Evolutionary conservation across 306 rosid genomes (phyloP), one percentile per base, ranked within the genome.

Genomic region (Glycyrrhiza uralensis): DNA sequence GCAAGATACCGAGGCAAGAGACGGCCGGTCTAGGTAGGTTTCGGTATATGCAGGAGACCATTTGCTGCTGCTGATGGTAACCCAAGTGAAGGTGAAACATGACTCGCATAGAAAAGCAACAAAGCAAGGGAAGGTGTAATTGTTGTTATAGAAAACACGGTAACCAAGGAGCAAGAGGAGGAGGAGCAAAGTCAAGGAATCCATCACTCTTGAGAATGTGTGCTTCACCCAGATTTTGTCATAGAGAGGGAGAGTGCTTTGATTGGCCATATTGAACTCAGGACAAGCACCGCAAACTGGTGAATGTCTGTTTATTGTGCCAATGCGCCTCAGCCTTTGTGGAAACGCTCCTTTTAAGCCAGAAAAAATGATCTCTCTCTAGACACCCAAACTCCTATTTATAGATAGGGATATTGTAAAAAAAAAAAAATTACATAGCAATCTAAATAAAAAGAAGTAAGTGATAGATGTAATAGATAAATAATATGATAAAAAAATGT

Each of bases 81-180:
- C 0, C 89, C 84, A 81, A 2, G 41, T 20, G 83, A 79, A 70
- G 66, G 92, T 44, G 81, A 92, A 92, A 83, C 87, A 89, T 0
- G 76, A 75, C 67, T 89, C 96, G 36, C 87, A 92, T 1, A 86
- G 7, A 23, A 89, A 81, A 59, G 97, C 96, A 7, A 83, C 69
- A 4, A 84, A 59, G 61, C 83, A 84, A 24, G 86, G 68, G 71
- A 76, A 54, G 14, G 76, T 84, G 50, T 72, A 79, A 79, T 10
- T 22, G 6, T 7, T 7, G 28, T 54, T 12, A 5, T 77, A 64
- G 33, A 49, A 72, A 4, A 84, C 12, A 13, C 93, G 87, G 66
- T 86, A 74, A 15, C 9, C 17, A 7, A 87, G 82, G 13, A 89
- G 69, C 49, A 54, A 77, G 14, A 84, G 32, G 1, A 79, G 83